phyloP scores from a whole-genome alignment of 2,329 filamentous ascomycete species.

The Neoarthrinium moseri region DNA sequence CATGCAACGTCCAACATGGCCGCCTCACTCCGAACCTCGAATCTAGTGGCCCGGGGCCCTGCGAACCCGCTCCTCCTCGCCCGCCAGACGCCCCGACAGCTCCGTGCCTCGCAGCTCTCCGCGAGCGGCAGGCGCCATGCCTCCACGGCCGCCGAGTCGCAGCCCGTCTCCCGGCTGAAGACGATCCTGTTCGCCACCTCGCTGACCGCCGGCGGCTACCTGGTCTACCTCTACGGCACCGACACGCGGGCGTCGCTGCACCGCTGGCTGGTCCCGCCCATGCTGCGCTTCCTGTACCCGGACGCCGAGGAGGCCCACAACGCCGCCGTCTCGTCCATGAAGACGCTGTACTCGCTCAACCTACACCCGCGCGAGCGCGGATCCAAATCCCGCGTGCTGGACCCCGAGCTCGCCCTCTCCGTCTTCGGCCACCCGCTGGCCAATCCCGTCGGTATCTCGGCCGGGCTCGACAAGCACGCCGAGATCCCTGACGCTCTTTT shows the following conservation, averaged over 20 bases:
- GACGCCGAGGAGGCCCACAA: constrained; percentile 94
- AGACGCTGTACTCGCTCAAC: constrained; percentile 69
- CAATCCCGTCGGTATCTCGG: constrained; percentile 94
- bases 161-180: constrained; percentile 31
- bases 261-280: constrained; percentile 63
- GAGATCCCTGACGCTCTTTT: constrained; percentile 85
- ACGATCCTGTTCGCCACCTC: constrained; percentile 38
- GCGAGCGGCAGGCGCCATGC: constrained; percentile 26
- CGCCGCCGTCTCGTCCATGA: constrained; percentile 68
- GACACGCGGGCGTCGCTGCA: constrained; percentile 73
- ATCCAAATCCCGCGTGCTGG: constrained; percentile 26
- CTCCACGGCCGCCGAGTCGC: constrained; percentile 25
- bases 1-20: constrained; percentile 21
- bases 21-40: constrained; percentile 19
- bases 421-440: constrained; percentile 76
- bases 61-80: constrained; percentile 1
- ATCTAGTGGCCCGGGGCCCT: constrained; percentile 12
- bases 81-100: neutral
- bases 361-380: constrained; percentile 80
- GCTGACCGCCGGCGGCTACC: constrained; percentile 39
- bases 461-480: constrained; percentile 91
- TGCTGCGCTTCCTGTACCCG: constrained; percentile 64
- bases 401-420: constrained; percentile 36
- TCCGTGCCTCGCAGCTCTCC: neutral
- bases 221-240: constrained; percentile 67